Evolutionary conservation across 1,284 basidiomycete species (phyloP).

Genomic region (Papiliotrema laurentii): DNA sequence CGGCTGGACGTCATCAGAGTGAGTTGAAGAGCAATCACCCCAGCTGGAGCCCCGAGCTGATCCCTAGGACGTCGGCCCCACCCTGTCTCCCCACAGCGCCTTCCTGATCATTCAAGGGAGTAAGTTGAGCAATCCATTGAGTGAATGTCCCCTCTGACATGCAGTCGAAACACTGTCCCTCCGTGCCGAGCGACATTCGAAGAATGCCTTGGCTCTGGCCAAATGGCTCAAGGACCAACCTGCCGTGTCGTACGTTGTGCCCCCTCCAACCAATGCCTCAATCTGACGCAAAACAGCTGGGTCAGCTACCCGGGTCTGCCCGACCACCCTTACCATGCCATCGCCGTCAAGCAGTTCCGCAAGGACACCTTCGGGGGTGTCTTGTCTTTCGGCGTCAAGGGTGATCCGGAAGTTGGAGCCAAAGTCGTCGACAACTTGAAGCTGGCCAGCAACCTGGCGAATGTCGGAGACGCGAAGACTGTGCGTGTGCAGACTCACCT

Average conservation of each 20-base stretch:
- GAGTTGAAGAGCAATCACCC: too few species aligned
- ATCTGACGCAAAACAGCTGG: too few species aligned
- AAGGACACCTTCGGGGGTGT: slow-evolving; percentile 65
- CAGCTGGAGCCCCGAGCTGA: too few species aligned
- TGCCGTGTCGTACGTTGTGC: not conserved
- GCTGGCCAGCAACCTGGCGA: slow-evolving; percentile 70
- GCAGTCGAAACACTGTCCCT: slow-evolving; percentile 73
- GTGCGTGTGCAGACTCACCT: not conserved
- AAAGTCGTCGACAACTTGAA: slow-evolving; percentile 69
- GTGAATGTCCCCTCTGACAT: not conserved
- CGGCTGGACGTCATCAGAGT: not conserved
- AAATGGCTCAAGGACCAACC: slow-evolving; percentile 58
- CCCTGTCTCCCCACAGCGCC: slow-evolving; percentile 73
- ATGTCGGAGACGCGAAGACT: slow-evolving; percentile 74
- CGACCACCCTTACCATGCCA: slow-evolving; percentile 60
- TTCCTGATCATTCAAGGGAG: slow-evolving; percentile 76
- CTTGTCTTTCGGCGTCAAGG: slow-evolving; percentile 75
- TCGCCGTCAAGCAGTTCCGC: slow-evolving; percentile 59
- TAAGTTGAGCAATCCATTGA: not conserved
- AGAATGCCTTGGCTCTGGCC: slow-evolving; percentile 26
- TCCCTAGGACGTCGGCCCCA: slow-evolving; percentile 61
- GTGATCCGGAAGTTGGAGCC: slow-evolving; percentile 59
- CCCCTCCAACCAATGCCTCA: not conserved
- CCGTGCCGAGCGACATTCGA: slow-evolving; percentile 50
- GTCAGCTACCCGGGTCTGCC: slow-evolving; percentile 74